These are phyloP conservation scores for Guillardia theta DNA, from an alignment of 78 protist genomes.

Conservation along the genomic window DNA sequence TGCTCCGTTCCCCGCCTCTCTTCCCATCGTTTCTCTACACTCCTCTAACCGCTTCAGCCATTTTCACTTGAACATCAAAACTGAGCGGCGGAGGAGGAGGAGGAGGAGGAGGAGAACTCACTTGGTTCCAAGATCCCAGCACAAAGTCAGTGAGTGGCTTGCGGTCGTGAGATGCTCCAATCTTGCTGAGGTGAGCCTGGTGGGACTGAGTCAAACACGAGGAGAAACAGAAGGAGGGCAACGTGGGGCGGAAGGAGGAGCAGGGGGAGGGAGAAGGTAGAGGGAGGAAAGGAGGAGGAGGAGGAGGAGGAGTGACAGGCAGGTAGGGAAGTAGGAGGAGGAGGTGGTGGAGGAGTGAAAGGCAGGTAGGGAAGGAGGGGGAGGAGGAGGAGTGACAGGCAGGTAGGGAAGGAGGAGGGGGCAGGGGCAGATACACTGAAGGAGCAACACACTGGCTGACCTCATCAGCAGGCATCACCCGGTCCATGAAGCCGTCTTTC, in stretches of 20 bases:
- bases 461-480: background rate
- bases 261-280: background rate
- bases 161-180: background rate
- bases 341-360: background rate
- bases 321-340: background rate
- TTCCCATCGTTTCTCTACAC: background rate
- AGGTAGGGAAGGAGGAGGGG: background rate
- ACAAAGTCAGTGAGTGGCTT: background rate
- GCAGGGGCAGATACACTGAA: background rate
- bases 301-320: background rate
- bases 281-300: background rate
- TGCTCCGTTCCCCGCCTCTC: background rate
- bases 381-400: background rate
- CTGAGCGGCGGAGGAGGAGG: background rate
- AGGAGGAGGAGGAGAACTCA: background rate
- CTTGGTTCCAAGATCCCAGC: background rate
- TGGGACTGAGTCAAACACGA: background rate
- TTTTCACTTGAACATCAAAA: background rate
- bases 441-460: background rate
- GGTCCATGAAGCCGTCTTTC: conserved; percentile 20
- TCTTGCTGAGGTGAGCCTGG: background rate
- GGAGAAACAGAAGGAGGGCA: background rate
- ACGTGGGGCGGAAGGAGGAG: background rate
- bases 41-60: background rate
- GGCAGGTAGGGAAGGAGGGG: background rate